Conservation (phyloP, 164 flowering plant species). For the Nymphaea colorata region DNA sequence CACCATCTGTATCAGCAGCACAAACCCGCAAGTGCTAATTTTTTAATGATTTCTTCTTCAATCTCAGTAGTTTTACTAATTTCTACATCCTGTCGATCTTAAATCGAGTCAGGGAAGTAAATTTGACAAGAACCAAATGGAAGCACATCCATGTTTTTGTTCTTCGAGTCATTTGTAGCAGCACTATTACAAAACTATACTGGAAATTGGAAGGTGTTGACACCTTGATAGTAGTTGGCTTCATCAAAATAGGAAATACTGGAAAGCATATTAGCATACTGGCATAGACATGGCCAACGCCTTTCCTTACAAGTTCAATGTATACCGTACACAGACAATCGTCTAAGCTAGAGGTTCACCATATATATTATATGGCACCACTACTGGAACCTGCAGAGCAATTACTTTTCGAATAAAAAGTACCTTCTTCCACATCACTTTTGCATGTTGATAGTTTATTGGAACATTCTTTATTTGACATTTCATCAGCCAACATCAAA, state of each 20-base stretch:
- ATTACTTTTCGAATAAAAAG: no score
- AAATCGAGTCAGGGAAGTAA: constrained; percentile 9
- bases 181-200: constrained; percentile 7
- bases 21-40: constrained; percentile 12
- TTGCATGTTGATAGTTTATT: neutral
- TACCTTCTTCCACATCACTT: no score
- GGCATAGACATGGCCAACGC: no score
- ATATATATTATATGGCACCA: no score
- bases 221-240: no score
- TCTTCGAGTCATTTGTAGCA: constrained; percentile 8
- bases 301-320: no score
- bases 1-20: constrained; percentile 12
- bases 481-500: neutral
- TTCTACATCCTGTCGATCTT: constrained; percentile 6
- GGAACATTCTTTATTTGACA: neutral
- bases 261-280: no score
- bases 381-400: no score
- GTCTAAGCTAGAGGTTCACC: no score
- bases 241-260: no score
- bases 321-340: no score
- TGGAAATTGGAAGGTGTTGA: no score
- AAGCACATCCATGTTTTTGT: neutral
- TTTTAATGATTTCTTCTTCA: constrained; percentile 5
- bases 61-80: neutral
- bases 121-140: neutral